Base-by-base conservation (phyloP, 2,329 filamentous ascomycete genomes). In the Phaeoacremonium minimum region DNA sequence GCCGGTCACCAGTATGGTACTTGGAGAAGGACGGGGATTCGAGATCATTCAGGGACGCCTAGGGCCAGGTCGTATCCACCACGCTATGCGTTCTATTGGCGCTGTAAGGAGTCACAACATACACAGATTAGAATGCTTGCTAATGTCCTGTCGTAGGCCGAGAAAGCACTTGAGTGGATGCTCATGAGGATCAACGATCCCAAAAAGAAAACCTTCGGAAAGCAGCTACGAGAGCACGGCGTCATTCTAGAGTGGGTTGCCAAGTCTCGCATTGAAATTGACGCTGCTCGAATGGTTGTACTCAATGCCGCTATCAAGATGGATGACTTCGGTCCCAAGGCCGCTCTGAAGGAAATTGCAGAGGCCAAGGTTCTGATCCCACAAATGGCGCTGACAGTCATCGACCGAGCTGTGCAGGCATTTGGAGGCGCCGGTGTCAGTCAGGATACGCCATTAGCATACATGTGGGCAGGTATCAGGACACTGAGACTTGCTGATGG, bases 11-110 rank as follows among this genome's bases (percentile, higher is more conserved):
- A 93, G 87, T 67, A 83, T 98, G 55, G 85, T 97, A 9, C 83
- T 98, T 4, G 91, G 93, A 42, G 87, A 93, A 60, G 93, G 93
- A 46, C 82, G 87, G 45, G 93, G 93, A 15, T 98, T 98, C 61
- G 93, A 98, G 64, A 95, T 98, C 57, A 96, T 98, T 56, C 93
- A 98, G 62, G 93, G 93, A 40, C 87, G 93, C 50, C 83, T 98
- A 16, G 93, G 93, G 2, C 93, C 93, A 2, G 93, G 93, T 20
- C 86, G 93, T 40, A 97, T 98, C 58, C 93, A 98, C 69, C 93
- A 98, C 67, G 88, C 89, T 42, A 98, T 98, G 93, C 83, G 93
- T 46, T 83, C 81, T 42, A 93, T 98, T 56, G 93, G 93, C 36
- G 85, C 88, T 35, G 80, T 80, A 66, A 60, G 73, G 67, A 17